Evolutionary conservation across 805 yeast species (phyloP).

Genomic region (Wickerhamia fluorescens): DNA sequence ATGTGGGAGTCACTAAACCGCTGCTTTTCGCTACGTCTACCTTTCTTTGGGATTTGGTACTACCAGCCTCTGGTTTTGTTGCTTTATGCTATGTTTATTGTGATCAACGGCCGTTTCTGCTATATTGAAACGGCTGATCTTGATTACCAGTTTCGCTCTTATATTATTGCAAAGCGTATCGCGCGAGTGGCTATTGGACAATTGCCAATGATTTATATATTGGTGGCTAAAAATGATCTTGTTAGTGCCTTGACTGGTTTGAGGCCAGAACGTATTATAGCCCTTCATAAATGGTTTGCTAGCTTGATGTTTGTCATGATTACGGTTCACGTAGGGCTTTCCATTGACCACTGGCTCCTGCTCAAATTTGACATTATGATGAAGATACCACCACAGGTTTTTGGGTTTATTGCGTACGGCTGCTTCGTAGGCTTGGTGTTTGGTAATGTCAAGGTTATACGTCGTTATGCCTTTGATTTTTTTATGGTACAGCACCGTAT

Average conservation of each 20-base stretch:
- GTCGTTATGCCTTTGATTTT: conserved; percentile 36
- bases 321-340: conserved; percentile 26
- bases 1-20: conserved; percentile 22
- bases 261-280: conserved; percentile 29
- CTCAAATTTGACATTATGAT: conserved; percentile 31
- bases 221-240: conserved; percentile 34
- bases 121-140: conserved; percentile 29
- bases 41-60: conserved; percentile 15
- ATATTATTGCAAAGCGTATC: conserved; percentile 37
- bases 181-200: conserved; percentile 35
- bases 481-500: conserved; percentile 39
- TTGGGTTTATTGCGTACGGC: conserved; percentile 40
- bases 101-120: conserved; percentile 22
- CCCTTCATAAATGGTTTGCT: conserved; percentile 41
- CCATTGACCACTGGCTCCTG: conserved; percentile 34
- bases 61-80: conserved; percentile 37
- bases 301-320: conserved; percentile 30
- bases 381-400: conserved; percentile 42
- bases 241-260: conserved; percentile 35
- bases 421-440: conserved; percentile 29
- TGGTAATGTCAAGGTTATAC: conserved; percentile 27
- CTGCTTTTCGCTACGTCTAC: conserved; percentile 16
- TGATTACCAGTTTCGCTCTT: conserved; percentile 30
- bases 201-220: conserved; percentile 29
- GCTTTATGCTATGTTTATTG: conserved; percentile 19